Conservation (phyloP, 2,329 filamentous ascomycete species). For the Aspergillus sp. region DNA sequence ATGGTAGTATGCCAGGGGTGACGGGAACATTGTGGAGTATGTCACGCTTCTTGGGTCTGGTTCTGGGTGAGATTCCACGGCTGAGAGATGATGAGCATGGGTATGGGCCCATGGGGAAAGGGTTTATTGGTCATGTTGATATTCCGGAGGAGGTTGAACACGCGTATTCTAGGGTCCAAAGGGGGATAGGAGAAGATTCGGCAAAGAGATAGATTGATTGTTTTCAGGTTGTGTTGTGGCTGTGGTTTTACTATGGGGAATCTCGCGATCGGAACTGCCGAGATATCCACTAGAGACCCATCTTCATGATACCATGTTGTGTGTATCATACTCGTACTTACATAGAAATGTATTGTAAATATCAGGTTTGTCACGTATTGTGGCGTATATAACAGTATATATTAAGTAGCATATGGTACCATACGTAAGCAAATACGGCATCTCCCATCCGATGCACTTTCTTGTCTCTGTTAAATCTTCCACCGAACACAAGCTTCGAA, state of each 20-base stretch:
- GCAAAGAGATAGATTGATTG: constrained; percentile 1
- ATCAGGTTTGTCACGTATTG: neutral
- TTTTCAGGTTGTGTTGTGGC: neutral
- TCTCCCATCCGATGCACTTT: neutral
- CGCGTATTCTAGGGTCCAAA: constrained; percentile 31
- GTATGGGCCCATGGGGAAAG: constrained; percentile 48
- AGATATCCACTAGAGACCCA: neutral
- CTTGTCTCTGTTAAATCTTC: neutral
- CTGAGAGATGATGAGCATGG: constrained; percentile 45
- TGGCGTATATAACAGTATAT: neutral
- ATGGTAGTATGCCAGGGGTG: constrained; percentile 6
- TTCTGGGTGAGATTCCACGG: constrained; percentile 49
- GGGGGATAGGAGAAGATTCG: neutral
- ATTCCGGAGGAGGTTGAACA: constrained; percentile 39
- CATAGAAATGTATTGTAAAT: neutral
- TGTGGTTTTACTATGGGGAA: no score
- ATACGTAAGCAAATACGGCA: neutral
- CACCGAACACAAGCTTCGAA: neutral
- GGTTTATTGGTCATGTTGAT: constrained; percentile 49
- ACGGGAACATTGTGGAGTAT: constrained; percentile 38
- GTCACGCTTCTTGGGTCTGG: constrained; percentile 44
- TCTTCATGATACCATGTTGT: neutral
- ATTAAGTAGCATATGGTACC: neutral
- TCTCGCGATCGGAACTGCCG: neutral
- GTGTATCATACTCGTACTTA: neutral